Evolutionary conservation across 1,284 basidiomycete species (phyloP), one percentile per base, ranked within the genome.

Genomic region (Leccinum fallax): DNA sequence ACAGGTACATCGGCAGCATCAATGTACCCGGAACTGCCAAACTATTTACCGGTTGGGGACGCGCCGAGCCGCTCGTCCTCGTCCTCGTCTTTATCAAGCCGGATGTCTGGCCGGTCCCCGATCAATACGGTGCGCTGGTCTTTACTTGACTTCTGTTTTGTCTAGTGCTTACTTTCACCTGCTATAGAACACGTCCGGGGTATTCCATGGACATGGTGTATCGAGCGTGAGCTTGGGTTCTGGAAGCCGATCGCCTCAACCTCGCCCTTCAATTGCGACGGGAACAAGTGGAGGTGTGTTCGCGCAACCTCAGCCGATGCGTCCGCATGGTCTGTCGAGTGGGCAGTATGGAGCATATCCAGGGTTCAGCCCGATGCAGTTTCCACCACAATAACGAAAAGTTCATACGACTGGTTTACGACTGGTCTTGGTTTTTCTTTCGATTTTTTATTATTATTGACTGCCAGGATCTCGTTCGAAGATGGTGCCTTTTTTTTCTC

Each of bases 51-150:
- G 3, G 21, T 64, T 16, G 62, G 68, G 28, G 72, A 76, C 4
- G 60, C 59, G 2, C 73, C 72, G 28, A 74, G 72, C 53, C 73
- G 72, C 32, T 74, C 75, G 5, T 74, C 72, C n/a, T 74, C 72
- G 1, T 72, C 70, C 9, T 74, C 72, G 4, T 74, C 72, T n/a
- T 59, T 75, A 52, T 76, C 71, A 10, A 73, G 74, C 57, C 74
- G 71, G 49, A 63, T 71, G 67, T 75, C 71, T 15, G 71, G 71
- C 38, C 63, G 73, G 59, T 75, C 71, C 19, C 72, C 74, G 49
- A 74, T 75, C 38, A 74, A 56, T 10, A 13, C 65, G 60, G 71
- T 76, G 28, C 32, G 71, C 60, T 19, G 48, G 32, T 57, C 26
- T 34, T 53, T 55, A 52, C 52, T n/a, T 51, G 36, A 3, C 2